These are phyloP conservation scores for Lodderomyces elongisporus DNA, from an alignment of 1,139 yeast genomes.

Conservation along the genomic window DNA sequence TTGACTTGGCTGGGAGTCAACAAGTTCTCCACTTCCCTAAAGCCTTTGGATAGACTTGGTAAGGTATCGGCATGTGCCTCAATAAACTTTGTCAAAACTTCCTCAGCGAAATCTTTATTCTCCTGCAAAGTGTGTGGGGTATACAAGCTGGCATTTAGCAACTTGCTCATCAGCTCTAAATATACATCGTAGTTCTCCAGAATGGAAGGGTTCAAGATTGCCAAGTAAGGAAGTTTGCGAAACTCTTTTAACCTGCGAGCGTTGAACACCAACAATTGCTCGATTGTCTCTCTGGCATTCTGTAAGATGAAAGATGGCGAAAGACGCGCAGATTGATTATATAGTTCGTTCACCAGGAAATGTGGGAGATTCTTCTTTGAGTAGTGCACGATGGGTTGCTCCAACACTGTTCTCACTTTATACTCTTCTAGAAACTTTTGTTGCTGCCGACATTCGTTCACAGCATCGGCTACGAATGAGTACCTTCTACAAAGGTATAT, in stretches of 20 bases:
- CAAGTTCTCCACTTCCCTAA: conserved; percentile 62
- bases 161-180: conserved; percentile 61
- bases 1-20: conserved; percentile 50
- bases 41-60: conserved; percentile 75
- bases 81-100: conserved; percentile 53
- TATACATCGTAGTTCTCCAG: conserved; percentile 76
- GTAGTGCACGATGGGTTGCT: conserved; percentile 47
- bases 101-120: conserved; percentile 44
- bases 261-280: conserved; percentile 38
- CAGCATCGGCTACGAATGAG: not conserved
- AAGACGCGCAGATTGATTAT: conserved; percentile 36
- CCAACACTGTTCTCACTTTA: conserved; percentile 46
- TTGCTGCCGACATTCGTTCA: conserved; percentile 13
- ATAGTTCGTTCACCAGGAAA: conserved; percentile 43
- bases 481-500: too few relatives aligned
- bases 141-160: conserved; percentile 41
- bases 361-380: conserved; percentile 44
- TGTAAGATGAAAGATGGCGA: conserved; percentile 30
- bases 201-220: conserved; percentile 82
- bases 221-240: conserved; percentile 73
- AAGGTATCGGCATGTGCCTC: conserved; percentile 80
- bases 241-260: conserved; percentile 64
- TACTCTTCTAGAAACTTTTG: conserved; percentile 39
- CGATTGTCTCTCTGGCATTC: conserved; percentile 41
- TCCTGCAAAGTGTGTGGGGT: conserved; percentile 47